Percentiles rank a stretch among this genome's conserved stretches.
phyloP scores from a whole-genome alignment of 352 stramenopile species.

The Pythium oligandrum region DNA sequence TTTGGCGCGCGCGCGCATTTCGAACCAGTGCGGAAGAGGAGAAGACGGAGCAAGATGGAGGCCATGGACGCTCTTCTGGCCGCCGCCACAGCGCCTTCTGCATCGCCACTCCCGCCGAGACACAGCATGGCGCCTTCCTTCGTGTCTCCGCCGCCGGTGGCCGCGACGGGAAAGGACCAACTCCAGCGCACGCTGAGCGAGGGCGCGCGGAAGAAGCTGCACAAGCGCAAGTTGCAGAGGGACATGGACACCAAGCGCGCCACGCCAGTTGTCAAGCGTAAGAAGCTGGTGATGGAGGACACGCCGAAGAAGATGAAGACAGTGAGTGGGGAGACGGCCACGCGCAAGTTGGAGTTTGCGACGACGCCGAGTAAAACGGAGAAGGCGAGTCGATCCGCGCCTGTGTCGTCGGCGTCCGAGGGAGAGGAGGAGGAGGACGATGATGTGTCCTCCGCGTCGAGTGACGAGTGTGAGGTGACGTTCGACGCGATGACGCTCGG shows the following conservation, averaged over 20 bases:
- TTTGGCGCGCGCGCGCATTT: no score
- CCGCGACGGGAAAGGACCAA: conserved; percentile 4
- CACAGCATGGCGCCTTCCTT: conserved; percentile 8
- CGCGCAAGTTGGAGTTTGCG: conserved; percentile 15
- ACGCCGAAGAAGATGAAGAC: conserved; percentile 2
- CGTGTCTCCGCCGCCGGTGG: conserved; percentile 12
- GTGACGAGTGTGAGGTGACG: conserved; percentile 46
- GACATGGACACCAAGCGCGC: background rate
- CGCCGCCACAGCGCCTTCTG: no score
- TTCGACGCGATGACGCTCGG: conserved; percentile 63
- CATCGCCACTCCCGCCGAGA: no score
- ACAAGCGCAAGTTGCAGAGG: conserved; percentile 16
- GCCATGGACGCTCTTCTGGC: no score
- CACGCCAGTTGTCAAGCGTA: conserved; percentile 3
- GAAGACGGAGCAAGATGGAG: no score
- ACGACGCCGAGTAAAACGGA: conserved; percentile 9
- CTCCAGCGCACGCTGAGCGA: conserved; percentile 23
- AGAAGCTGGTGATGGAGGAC: background rate
- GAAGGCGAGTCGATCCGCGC: background rate
- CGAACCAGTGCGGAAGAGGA: no score
- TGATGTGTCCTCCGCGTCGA: conserved; percentile 17
- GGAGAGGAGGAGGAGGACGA: conserved; percentile 10
- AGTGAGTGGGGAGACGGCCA: conserved; percentile 11
- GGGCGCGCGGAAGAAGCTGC: conserved; percentile 18
- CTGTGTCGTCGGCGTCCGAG: conserved; percentile 4